These are phyloP conservation scores for Trichosanthes cucumerina DNA, from an alignment of 306 rosid genomes.

Conservation along the genomic window DNA sequence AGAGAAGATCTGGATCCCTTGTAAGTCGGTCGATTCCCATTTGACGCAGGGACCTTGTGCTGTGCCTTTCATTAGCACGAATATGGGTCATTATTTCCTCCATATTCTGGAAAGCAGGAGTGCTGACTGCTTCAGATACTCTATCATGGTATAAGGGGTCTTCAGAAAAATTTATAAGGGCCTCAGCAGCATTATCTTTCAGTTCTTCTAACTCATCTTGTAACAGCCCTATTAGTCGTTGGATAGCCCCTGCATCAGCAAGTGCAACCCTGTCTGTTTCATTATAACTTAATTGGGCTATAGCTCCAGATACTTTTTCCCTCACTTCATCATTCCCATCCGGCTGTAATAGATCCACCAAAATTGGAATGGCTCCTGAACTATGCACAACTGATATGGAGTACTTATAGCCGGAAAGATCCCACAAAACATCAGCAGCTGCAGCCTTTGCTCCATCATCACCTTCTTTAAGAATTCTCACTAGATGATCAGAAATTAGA, in stretches of 20 bases:
- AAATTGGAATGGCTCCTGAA: constrained; percentile 2
- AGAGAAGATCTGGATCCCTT: not conserved
- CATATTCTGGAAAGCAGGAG: constrained; percentile 1
- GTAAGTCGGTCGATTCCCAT: not conserved
- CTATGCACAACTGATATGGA: not conserved
- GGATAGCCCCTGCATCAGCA: constrained; percentile 4
- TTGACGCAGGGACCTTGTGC: not conserved
- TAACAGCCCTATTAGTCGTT: not conserved
- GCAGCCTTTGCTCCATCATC: not conserved
- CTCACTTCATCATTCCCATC: not conserved
- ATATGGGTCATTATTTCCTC: not conserved
- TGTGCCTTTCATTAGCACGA: not conserved
- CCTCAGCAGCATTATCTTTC: constrained; percentile 1
- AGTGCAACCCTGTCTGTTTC: not conserved
- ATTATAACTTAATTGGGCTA: not conserved
- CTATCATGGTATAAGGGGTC: not conserved
- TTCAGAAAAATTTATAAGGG: not conserved
- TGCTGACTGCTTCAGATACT: not conserved
- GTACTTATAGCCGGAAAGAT: not conserved
- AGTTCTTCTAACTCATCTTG: not conserved
- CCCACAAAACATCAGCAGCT: not conserved
- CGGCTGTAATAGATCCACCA: not conserved
- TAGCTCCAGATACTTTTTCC: not conserved
- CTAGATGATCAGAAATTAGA: not conserved
- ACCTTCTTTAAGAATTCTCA: constrained; percentile 5